Evolutionary conservation across 352 stramenopile species (phyloP).

Genomic region (Phytophthora citrophthora): DNA sequence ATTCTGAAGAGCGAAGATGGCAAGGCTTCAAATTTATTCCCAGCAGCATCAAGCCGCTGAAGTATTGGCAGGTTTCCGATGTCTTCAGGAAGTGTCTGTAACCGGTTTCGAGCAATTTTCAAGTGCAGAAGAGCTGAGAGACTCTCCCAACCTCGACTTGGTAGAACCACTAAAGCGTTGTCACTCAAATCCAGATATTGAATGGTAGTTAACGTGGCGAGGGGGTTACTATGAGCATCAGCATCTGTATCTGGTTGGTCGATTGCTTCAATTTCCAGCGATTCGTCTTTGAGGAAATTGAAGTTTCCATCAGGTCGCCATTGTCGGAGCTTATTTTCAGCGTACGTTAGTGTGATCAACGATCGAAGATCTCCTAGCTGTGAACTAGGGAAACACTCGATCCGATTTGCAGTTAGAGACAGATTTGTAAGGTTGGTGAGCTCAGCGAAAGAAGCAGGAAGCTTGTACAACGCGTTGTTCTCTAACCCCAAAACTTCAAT

Average conservation of each 20-base stretch:
- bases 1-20: constrained; percentile 32
- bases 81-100: constrained; percentile 33
- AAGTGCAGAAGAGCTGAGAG: constrained; percentile 46
- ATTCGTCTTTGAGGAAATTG: constrained; percentile 11
- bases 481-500: constrained; percentile 44
- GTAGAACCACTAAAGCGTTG: constrained; percentile 44
- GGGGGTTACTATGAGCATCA: constrained; percentile 14
- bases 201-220: constrained; percentile 29
- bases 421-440: constrained; percentile 49
- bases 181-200: constrained; percentile 60
- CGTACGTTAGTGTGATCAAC: constrained; percentile 44
- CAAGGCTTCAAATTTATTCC: constrained; percentile 46
- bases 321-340: constrained; percentile 52
- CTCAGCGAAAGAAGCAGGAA: constrained; percentile 47
- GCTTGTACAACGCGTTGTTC: constrained; percentile 48
- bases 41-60: constrained; percentile 48
- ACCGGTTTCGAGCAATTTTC: constrained; percentile 51
- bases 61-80: constrained; percentile 35
- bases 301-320: constrained; percentile 30
- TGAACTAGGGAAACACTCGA: constrained; percentile 46
- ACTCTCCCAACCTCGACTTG: constrained; percentile 30
- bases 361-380: constrained; percentile 22
- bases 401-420: constrained; percentile 49
- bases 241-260: background rate
- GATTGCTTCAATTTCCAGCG: background rate